Percentiles rank a stretch among this genome's conserved stretches.
These are phyloP conservation scores for Vitellaria paradoxa DNA, from an alignment of 179 eudicot genomes.

Conservation along the genomic window DNA sequence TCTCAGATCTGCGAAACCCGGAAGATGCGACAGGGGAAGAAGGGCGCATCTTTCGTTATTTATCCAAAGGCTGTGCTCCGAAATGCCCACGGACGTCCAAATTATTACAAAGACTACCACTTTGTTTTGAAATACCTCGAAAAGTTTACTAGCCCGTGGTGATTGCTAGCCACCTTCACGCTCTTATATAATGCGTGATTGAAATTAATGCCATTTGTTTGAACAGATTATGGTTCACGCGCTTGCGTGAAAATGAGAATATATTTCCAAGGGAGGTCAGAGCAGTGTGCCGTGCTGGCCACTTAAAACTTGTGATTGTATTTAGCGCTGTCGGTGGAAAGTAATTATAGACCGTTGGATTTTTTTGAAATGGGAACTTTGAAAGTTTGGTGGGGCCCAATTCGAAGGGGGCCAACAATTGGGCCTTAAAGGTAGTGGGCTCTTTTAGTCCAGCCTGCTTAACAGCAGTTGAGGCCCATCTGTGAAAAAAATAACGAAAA, in stretches of 20 bases:
- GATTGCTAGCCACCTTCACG: neutral
- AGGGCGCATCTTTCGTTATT: neutral
- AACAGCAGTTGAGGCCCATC: neutral
- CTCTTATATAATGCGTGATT: neutral
- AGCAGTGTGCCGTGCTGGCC: neutral
- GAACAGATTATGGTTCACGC: neutral
- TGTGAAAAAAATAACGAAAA: neutral
- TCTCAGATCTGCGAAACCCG: neutral
- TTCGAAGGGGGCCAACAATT: neutral
- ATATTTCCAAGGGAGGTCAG: neutral
- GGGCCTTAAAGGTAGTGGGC: neutral
- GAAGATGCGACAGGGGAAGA: neutral
- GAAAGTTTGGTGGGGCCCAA: neutral
- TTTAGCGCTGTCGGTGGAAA: neutral
- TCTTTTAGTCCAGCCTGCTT: neutral
- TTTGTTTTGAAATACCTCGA: neutral
- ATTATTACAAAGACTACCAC: neutral
- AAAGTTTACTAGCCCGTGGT: neutral
- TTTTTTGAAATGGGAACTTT: neutral
- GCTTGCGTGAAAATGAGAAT: neutral
- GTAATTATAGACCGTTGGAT: neutral
- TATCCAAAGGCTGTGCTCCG: neutral
- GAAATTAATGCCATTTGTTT: neutral
- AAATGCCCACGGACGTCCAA: neutral
- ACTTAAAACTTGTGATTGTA: neutral